These are phyloP conservation scores for Trapa bicornis DNA, from an alignment of 345 rosid species.

Conservation along the genomic window DNA sequence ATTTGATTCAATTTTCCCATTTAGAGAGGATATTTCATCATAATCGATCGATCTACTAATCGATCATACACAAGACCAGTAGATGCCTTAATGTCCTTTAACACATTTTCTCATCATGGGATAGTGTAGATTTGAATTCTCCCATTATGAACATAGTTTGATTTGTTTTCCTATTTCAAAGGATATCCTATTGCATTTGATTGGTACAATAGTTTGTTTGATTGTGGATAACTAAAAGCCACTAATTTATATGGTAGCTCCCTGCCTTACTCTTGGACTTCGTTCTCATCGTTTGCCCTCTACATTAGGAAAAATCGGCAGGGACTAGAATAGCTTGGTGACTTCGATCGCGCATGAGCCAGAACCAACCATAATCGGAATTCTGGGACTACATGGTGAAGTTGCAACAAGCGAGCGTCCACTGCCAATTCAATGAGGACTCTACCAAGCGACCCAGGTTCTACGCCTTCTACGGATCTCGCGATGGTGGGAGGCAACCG, in stretches of 20 bases:
- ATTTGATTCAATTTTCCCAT: not conserved
- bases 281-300: slow-evolving; percentile 16
- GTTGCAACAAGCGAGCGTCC: slow-evolving; percentile 39
- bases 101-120: too few species aligned
- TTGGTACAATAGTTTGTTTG: too few species aligned
- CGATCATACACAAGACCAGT: slow-evolving; percentile 4
- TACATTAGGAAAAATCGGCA: slow-evolving; percentile 13
- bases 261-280: slow-evolving; percentile 19
- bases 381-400: slow-evolving; percentile 41
- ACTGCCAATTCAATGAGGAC: slow-evolving; percentile 32
- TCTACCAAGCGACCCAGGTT: slow-evolving; percentile 39
- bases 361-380: slow-evolving; percentile 15
- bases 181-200: too few species aligned
- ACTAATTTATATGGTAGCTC: not conserved
- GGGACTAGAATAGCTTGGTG: slow-evolving; percentile 8
- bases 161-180: too few species aligned
- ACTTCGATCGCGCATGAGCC: not conserved
- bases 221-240: too few species aligned
- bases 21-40: not conserved
- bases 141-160: too few species aligned
- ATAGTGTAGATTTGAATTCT: too few species aligned
- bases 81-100: slow-evolving; percentile 25
- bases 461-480: slow-evolving; percentile 22
- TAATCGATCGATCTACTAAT: not conserved
- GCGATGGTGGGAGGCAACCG: slow-evolving; percentile 18